Base-by-base conservation (phyloP, 805 yeast species). In the Candida schatavii region DNA sequence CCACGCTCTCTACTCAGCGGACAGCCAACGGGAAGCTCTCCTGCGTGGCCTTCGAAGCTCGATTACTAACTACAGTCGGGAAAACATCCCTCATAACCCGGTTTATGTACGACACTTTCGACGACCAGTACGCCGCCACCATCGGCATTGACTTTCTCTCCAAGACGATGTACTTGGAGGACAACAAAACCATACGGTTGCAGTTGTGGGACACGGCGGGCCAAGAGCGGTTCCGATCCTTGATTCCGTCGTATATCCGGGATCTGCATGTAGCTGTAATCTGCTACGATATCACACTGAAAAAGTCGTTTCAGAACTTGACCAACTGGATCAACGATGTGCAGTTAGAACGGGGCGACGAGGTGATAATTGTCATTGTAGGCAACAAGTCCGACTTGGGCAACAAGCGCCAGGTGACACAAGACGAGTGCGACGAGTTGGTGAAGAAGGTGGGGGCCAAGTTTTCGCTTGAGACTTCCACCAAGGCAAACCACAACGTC, bases 151-250 rank as follows among this genome's bases (percentile, higher is more conserved):
- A 93, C 61, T 93, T 93, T 58, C 76, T 93, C 50, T 86, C 95
- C 30, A 91, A 87, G 57, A 89, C 97, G 3, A 88, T 88, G 95
- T 93, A 93, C 62, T 71, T 93, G 38, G 97, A 95, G 51, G 98
- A 93, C 63, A 89, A 68, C 48, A 68, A 91, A 51, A 93, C 99
- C 3, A 87, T 93, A 31, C 77, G 99, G 55, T 74, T 93, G 48
- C 99, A 93, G 67, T 70, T 93, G 44, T 93, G 99, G 98, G 98
- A 90, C 61, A 90, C 98, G 3, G 96, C 96, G 1, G 97, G 98
- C 13, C 98, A 90, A 66, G 99, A 93, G 63, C 71, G 99, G 53
- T 93, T 93, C 71, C 75, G 98, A 57, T 85, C 96, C 14, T 76
- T 93, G 60, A 91, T 93, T 43, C 99, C 99, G 3, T 85, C 96